Percentiles rank a stretch among this genome's conserved stretches.
Evolutionary conservation across 192 early-diverging fungal species (phyloP).

Genomic region (Entophlyctis luteolus): DNA sequence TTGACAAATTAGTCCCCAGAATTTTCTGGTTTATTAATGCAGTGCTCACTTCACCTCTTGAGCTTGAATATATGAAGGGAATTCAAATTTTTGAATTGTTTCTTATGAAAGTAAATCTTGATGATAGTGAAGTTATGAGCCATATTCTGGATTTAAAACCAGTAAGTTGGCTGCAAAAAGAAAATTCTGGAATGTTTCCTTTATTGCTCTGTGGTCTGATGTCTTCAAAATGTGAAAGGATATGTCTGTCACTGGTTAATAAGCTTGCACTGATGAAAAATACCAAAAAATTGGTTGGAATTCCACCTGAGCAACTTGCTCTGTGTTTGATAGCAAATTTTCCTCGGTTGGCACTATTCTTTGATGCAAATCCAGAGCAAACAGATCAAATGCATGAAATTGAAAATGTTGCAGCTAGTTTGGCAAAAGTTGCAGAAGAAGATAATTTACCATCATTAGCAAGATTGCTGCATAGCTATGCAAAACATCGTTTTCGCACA

Average conservation of each 20-base stretch:
- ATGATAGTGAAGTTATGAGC: constrained; percentile 38
- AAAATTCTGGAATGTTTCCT: constrained; percentile 70
- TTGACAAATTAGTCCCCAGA: no score
- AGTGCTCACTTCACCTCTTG: constrained; percentile 65
- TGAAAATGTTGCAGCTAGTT: constrained; percentile 46
- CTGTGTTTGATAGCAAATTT: constrained; percentile 66
- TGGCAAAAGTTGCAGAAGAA: constrained; percentile 50
- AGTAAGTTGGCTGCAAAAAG: constrained; percentile 64
- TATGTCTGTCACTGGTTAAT: constrained; percentile 57
- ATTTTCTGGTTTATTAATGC: constrained; percentile 80
- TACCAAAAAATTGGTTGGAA: constrained; percentile 62
- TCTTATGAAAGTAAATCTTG: constrained; percentile 56
- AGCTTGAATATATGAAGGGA: constrained; percentile 72
- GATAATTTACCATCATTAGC: constrained; percentile 47
- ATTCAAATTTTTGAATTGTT: constrained; percentile 64
- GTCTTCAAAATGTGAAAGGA: constrained; percentile 52
- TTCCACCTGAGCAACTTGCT: constrained; percentile 49
- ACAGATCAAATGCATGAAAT: constrained; percentile 45
- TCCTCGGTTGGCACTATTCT: constrained; percentile 62
- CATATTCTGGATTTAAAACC: constrained; percentile 63
- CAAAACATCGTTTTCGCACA: constrained; percentile 60
- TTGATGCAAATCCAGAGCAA: constrained; percentile 44
- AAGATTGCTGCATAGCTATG: constrained; percentile 55
- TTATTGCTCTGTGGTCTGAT: constrained; percentile 69
- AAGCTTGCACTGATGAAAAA: constrained; percentile 47